Conservation (phyloP, 176 grass and related monocot genomes). For the Ampelocalamus luodianensis region DNA sequence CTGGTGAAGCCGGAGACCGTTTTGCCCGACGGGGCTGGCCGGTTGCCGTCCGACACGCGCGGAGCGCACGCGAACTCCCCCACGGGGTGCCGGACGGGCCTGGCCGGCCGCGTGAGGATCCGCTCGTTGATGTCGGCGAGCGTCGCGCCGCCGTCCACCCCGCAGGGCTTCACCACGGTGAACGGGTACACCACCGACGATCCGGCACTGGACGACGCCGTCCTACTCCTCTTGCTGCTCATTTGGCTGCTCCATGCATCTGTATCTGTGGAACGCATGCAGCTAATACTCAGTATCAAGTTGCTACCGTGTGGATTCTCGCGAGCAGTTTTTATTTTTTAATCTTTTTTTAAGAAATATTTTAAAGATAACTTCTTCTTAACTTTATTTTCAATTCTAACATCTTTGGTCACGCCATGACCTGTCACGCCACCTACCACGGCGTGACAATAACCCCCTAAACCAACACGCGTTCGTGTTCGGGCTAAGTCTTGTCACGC, state of each 20-base stretch:
- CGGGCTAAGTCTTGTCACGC: no score
- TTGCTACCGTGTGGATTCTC: not conserved
- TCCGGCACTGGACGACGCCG: not conserved
- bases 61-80: conserved; percentile 63
- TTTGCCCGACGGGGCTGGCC: conserved; percentile 62
- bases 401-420: no score
- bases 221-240: conserved; percentile 38
- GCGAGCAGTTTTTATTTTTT: no score
- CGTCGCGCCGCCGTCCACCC: conserved; percentile 57
- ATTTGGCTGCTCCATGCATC: conserved; percentile 9
- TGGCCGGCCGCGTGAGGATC: conserved; percentile 58
- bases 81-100: conserved; percentile 68
- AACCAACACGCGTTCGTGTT: no score
- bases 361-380: no score
- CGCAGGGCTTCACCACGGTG: conserved; percentile 65
- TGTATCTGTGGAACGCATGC: not conserved
- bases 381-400: no score
- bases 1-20: conserved; percentile 57
- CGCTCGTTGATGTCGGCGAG: conserved; percentile 68
- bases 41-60: conserved; percentile 21
- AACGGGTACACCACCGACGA: conserved; percentile 55
- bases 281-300: not conserved
- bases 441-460: no score
- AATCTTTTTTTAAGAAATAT: no score
- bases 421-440: no score